Evolutionary conservation across 202 grass and related monocot genomes (phyloP), one percentile per base, ranked within the genome.

Genomic region (Zoysia matrella): DNA sequence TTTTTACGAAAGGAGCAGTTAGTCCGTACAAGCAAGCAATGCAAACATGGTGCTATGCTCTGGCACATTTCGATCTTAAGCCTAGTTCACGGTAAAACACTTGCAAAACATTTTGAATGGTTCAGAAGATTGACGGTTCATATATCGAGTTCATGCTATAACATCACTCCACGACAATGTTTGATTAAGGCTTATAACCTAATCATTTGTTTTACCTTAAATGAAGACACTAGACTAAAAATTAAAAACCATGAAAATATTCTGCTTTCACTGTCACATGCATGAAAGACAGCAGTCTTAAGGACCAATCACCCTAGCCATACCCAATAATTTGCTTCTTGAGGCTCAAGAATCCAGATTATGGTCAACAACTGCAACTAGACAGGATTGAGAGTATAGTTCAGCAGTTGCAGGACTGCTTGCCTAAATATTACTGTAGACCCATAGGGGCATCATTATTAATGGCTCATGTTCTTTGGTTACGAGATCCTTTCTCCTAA

Each of bases 1-100:
- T 88, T 89, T 92, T 84, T 77, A 78, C 42, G 61, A 73, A 81
- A 86, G 61, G 22, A 86, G 74, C 58, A 77, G 86, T 92, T 80
- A 91, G 81, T 81, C 81, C 72, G 71, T 80, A 73, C 50, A 87
- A 46, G 60, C 51, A 91, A 89, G 60, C 69, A 89, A 86, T 43
- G n/a, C 67, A 80, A 78, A 76, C 54, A 83, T 10, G 5, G 2
- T 41, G 72, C 47, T 80, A 77, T 51, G 47, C 51, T 18, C 71
- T 63, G 47, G 50, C 13, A 84, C 52, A 76, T 49, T 52, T 81
- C 41, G 60, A 54, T 84, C 47, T 46, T n/a, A 80, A 69, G 36
- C 42, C 52, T 54, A 55, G n/a, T 75, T 5, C 47, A 68, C 60
- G 30, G 52, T 65, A 12, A 76, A 54, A 55, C 70, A 10, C 65